These are phyloP conservation scores for Magnusiomyces magnusii DNA, from an alignment of 1,139 yeast genomes.

Conservation along the genomic window DNA sequence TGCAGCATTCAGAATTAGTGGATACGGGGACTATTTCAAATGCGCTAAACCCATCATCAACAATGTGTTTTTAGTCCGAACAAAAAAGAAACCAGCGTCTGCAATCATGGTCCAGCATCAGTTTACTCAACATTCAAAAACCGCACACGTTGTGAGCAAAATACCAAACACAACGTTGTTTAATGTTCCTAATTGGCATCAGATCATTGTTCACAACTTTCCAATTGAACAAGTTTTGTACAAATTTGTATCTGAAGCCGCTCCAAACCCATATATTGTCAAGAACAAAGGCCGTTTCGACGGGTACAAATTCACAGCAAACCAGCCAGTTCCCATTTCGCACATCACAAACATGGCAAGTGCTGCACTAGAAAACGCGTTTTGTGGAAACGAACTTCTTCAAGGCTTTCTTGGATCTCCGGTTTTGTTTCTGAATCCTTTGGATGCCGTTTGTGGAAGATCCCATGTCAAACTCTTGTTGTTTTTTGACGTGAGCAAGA, in stretches of 20 bases:
- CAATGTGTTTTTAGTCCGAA: not conserved
- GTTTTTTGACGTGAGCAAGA: not conserved
- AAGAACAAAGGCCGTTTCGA: not conserved
- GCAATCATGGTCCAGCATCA: too few species aligned
- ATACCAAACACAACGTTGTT: too few species aligned
- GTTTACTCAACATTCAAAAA: too few species aligned
- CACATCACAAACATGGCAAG: not conserved
- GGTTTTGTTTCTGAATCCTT: not conserved
- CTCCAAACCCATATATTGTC: too few species aligned
- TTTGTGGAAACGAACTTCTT: not conserved
- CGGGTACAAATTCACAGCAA: not conserved
- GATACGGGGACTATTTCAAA: not conserved
- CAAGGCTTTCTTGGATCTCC: not conserved
- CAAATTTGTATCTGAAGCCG: too few species aligned
- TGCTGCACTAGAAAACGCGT: not conserved
- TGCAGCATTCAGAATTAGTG: not conserved
- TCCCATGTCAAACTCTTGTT: not conserved
- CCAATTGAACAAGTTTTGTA: too few species aligned
- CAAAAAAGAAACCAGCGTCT: too few species aligned
- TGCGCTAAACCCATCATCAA: not conserved
- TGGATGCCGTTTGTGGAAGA: not conserved
- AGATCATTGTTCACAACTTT: conserved; percentile 4
- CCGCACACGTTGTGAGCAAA: too few species aligned
- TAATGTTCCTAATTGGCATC: not conserved
- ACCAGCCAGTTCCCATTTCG: not conserved